Percentiles rank a stretch among this genome's conserved stretches.
Evolutionary conservation across 2,329 filamentous ascomycete species (phyloP).

Genomic region (Claviceps sp.): DNA sequence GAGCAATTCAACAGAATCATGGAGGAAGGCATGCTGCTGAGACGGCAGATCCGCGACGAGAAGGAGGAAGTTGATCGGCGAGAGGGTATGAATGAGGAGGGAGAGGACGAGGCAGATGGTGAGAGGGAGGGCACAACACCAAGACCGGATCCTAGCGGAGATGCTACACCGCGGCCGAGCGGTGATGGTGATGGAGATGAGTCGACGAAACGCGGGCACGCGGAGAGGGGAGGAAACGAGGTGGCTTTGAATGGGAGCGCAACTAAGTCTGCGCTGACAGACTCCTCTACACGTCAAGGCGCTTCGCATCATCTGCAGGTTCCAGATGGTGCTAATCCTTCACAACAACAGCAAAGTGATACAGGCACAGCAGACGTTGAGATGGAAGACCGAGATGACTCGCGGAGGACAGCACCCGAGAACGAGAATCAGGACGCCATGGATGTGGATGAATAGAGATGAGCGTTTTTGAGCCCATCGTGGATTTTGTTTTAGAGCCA

Average conservation of each 20-base stretch:
- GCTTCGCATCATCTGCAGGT: conserved; percentile 5
- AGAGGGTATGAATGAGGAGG: conserved; percentile 65
- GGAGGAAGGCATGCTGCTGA: conserved; percentile 76
- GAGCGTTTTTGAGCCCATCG: background rate
- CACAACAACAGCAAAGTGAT: conserved; percentile 13
- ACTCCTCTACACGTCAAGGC: conserved; percentile 2
- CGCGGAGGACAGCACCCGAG: conserved; percentile 14
- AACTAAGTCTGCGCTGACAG: conserved; percentile 1
- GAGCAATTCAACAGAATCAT: conserved; percentile 83
- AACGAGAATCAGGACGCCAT: conserved; percentile 35
- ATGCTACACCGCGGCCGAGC: conserved; percentile 37
- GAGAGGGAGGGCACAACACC: conserved; percentile 35
- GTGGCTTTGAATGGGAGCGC: conserved; percentile 8
- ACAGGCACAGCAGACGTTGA: conserved; percentile 38
- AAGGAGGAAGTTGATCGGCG: conserved; percentile 86
- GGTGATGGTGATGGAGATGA: conserved; percentile 25
- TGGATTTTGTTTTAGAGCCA: background rate
- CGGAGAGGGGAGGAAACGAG: conserved; percentile 15
- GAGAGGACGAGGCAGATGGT: conserved; percentile 43
- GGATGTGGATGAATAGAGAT: conserved; percentile 41
- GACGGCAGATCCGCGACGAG: conserved; percentile 80
- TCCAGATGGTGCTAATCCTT: conserved; percentile 6
- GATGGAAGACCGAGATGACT: conserved; percentile 36
- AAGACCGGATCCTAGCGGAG: conserved; percentile 34
- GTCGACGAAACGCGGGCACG: conserved; percentile 15